phyloP scores from a whole-genome alignment of 177 flowering plant species.

The Vitis hybrid region DNA sequence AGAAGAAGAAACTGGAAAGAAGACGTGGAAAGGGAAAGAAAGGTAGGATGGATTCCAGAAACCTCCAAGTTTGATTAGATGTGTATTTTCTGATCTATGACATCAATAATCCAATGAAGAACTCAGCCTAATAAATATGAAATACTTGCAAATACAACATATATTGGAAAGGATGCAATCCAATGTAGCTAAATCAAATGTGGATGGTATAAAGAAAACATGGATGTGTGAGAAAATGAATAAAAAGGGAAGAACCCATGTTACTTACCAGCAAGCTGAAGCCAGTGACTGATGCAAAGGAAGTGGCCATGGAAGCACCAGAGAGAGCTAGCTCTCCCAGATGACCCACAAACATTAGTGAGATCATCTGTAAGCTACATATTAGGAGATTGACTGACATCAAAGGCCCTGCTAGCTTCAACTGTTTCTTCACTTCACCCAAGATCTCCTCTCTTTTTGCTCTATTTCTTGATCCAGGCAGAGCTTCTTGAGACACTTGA shows the following conservation, averaged over 20 bases:
- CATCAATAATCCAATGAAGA: no score
- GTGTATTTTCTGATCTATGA: no score
- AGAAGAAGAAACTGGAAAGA: no score
- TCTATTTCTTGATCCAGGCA: not conserved
- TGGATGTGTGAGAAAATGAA: no score
- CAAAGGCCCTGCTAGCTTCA: not conserved
- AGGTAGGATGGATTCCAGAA: no score
- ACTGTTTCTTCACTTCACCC: not conserved
- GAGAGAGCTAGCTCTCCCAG: not conserved
- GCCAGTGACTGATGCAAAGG: not conserved
- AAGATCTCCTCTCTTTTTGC: not conserved
- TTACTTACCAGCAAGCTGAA: not conserved
- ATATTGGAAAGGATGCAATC: no score
- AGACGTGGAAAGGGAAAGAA: no score
- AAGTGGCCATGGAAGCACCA: constrained; percentile 4
- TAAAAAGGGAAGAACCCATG: not conserved
- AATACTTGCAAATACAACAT: no score
- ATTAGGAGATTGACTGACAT: not conserved
- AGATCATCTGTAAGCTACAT: not conserved
- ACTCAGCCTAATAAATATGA: no score
- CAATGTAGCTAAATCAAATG: no score
- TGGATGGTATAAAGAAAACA: no score
- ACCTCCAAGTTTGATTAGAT: no score
- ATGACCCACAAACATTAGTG: not conserved
- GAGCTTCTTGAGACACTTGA: not conserved